Base-by-base conservation (phyloP, 2,329 filamentous ascomycete genomes). In the Sphaerulina musiva region DNA sequence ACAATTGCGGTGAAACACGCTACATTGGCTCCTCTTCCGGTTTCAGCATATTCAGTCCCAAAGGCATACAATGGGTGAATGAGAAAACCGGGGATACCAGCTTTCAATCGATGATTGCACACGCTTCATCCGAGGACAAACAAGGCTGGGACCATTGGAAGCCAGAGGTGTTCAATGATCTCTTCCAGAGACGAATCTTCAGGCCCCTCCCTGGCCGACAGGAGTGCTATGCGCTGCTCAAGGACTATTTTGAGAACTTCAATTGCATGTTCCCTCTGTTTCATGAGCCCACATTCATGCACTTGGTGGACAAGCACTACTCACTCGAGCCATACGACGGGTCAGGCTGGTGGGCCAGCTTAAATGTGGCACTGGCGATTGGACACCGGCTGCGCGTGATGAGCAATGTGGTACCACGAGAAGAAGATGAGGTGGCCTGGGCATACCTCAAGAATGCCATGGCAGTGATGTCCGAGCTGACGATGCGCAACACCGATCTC, bases 181-280 rank as follows among this genome's bases (percentile, higher is more conserved):
- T 98, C 17, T 97, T 97, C 73, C 83, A 84, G 50, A 84, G 91
- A 38, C 85, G 85, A 12, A 80, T 95, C 29, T 96, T 92, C 76
- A 86, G 86, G 57, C 85, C 84, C 12, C 72, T 97, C 32, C 93
- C 93, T 2, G 78, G 87, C 0, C 95, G 95, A 70, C 78, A 84
- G n/a, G 91, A 96, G 72, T 89, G 90, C 0, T 71, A 95, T 57
- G 95, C 89, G 1, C 75, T 97, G 38, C 81, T 96, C 57, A 89
- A 87, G 70, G 93, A 98, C 70, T 98, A 86, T 67, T 98, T 98
- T 62, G 89, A 95, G 66, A 96, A 96, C 73, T 97, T 98, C 79
- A 98, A 98, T 75, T 93, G 89, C 81, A 92, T 97, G 81, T 95
- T 97, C 68, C 93, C 93, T 5, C 78, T 98, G 3, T 98, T 95